Evolutionary conservation across 2,329 filamentous ascomycete genomes (phyloP).

Genomic region (Sphaerulina vaccinii): DNA sequence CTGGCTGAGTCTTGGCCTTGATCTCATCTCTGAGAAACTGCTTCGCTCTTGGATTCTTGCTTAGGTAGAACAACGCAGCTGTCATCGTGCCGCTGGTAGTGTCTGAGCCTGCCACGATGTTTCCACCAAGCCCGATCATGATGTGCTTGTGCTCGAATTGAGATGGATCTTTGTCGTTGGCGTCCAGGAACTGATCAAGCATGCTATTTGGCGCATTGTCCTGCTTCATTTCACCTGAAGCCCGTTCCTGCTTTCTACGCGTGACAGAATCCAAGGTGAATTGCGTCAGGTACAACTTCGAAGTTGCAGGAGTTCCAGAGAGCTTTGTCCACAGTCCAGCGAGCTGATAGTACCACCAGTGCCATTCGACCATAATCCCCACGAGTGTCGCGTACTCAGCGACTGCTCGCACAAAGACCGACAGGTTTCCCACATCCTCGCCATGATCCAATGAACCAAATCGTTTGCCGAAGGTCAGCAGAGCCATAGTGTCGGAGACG

Average conservation of each 20-base stretch:
- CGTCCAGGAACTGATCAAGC: constrained; percentile 38
- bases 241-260: constrained; percentile 31
- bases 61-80: constrained; percentile 35
- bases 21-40: constrained; percentile 23
- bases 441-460: constrained; percentile 42
- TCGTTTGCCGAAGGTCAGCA: constrained; percentile 37
- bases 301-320: constrained; percentile 25
- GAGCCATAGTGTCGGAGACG: constrained; percentile 43
- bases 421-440: constrained; percentile 31
- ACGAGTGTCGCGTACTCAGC: constrained; percentile 1
- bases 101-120: constrained; percentile 32
- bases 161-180: constrained; percentile 38
- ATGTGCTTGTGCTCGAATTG: constrained; percentile 40
- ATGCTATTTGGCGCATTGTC: constrained; percentile 36
- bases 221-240: constrained; percentile 7
- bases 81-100: constrained; percentile 38
- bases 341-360: background rate
- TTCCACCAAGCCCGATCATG: constrained; percentile 32
- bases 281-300: constrained; percentile 28
- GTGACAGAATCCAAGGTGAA: constrained; percentile 27
- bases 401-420: background rate
- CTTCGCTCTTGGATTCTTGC: constrained; percentile 27
- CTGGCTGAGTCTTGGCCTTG: constrained; percentile 25
- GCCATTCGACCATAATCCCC: background rate
- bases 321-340: constrained; percentile 40